Percentiles rank a stretch among this genome's conserved stretches.
Evolutionary conservation across 352 stramenopile species (phyloP).

Genomic region (Pythium dissimile): DNA sequence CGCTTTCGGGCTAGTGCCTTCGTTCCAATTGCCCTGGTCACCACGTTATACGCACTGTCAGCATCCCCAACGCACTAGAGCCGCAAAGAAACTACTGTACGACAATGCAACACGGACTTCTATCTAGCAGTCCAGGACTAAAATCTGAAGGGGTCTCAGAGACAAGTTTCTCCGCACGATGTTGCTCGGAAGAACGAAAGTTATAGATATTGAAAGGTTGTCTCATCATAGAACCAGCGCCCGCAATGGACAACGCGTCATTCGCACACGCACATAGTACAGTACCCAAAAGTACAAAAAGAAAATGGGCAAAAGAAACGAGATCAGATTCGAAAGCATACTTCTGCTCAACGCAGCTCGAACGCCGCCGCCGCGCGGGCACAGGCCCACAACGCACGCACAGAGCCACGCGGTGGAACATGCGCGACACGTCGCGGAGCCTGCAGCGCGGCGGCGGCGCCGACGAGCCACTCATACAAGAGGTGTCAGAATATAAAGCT

Average conservation of each 20-base stretch:
- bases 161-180: conserved; percentile 51
- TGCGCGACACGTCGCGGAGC: not conserved
- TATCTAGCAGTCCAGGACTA: too few species aligned
- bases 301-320: conserved; percentile 26
- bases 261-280: conserved; percentile 15
- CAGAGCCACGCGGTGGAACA: conserved; percentile 49
- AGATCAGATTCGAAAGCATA: conserved; percentile 57
- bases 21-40: too few species aligned
- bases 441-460: conserved; percentile 11
- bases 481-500: conserved; percentile 89
- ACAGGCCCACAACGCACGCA: not conserved
- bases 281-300: not conserved
- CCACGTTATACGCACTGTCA: too few species aligned
- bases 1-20: too few species aligned
- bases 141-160: conserved; percentile 41
- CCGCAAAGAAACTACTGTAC: not conserved
- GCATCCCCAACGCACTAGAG: not conserved
- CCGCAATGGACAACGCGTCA: too few species aligned
- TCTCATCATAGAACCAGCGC: conserved; percentile 74
- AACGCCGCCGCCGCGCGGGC: conserved; percentile 16
- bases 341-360: conserved; percentile 74
- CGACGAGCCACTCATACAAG: conserved; percentile 80
- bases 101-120: too few species aligned
- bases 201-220: conserved; percentile 73
- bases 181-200: conserved; percentile 87